Base-by-base conservation (phyloP, 2,329 filamentous ascomycete species). In the Beauveria brongniartii region DNA sequence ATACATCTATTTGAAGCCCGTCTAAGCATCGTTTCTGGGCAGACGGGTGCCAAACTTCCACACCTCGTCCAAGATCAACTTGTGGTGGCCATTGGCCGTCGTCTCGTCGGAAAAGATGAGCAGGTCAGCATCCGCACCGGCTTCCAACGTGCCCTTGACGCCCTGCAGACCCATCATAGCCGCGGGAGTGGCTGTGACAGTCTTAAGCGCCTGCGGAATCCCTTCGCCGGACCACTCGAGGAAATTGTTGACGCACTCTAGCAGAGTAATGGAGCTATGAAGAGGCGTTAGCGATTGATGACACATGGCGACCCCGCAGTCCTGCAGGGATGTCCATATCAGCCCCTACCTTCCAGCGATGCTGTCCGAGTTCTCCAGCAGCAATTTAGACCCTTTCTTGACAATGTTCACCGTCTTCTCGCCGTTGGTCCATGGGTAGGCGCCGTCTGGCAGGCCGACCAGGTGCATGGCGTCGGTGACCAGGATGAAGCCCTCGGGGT, bases 391-490 rank as follows among this genome's bases (percentile, higher is more conserved):
- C 0, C 92, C 91, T 55, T 82, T 83, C 76, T 93, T 93, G 63
- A 89, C 74, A 65, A 88, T 85, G 41, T 76, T 78, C 64, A 80
- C 80, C 51, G 79, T 79, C 28, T 75, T 74, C 61, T 82, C 80
- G 7, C 84, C 84, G 67, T 96, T 96, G 5, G 86, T 92, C 91
- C 91, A 96, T 64, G 88, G 83, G 70, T 96, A 96, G 2, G 84
- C 81, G 3, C 92, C 92, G 68, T 96, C 92, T 0, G 89, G 88
- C 59, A 95, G 79, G 1, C 92, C 92, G 22, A 90, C 87, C 18
- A 96, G 81, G 66, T 90, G 87, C 91, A 96, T 96, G 5, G 92
- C 92, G 73, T 97, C 92, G 0, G 92, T 96, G 50, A 97, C 92
- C 6, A 97, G 83, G 63, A 96, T 89, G 68, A 94, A 87, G 0